Evolutionary conservation across 2,329 filamentous ascomycete species (phyloP).

Genomic region (Arthrobotrys conoides): DNA sequence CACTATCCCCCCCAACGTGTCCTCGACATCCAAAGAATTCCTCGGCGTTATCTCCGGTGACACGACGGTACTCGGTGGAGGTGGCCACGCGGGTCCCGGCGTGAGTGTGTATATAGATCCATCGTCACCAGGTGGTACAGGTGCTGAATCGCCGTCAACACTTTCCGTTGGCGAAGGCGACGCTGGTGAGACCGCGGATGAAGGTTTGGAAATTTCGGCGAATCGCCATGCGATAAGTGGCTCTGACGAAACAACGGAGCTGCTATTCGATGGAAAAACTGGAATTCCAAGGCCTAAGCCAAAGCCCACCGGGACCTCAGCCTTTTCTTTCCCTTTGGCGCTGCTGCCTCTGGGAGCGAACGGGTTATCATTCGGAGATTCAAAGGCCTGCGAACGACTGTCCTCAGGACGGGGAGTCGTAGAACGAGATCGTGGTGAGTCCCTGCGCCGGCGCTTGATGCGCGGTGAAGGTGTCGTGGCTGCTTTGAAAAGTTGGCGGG

Average conservation of each 20-base stretch:
- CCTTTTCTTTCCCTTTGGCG: conserved; percentile 40
- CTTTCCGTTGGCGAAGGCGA: conserved; percentile 58
- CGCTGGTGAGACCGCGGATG: conserved; percentile 29
- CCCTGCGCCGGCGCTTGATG: conserved; percentile 44
- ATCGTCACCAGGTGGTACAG: conserved; percentile 45
- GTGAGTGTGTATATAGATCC: conserved; percentile 53
- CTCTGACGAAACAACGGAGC: conserved; percentile 12
- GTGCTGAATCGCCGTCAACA: conserved; percentile 44
- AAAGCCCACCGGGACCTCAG: conserved; percentile 43
- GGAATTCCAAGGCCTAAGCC: conserved; percentile 55
- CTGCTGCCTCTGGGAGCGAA: conserved; percentile 39
- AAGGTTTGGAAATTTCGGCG: conserved; percentile 41
- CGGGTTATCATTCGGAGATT: conserved; percentile 32
- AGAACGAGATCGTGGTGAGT: conserved; percentile 42
- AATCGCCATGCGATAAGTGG: conserved; percentile 54
- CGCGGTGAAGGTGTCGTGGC: conserved; percentile 53
- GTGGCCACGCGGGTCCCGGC: conserved; percentile 54
- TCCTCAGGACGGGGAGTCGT: conserved; percentile 41
- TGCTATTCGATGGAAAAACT: conserved; percentile 31
- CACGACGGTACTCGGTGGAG: conserved; percentile 44
- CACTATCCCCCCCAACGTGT: conserved; percentile 15
- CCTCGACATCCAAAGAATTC: conserved; percentile 42
- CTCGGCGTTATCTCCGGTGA: conserved; percentile 54
- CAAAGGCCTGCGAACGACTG: conserved; percentile 36
- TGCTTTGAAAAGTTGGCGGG: conserved; percentile 51